Conservation (phyloP, 352 stramenopile genomes). For the Globisporangium recalcitrans region DNA sequence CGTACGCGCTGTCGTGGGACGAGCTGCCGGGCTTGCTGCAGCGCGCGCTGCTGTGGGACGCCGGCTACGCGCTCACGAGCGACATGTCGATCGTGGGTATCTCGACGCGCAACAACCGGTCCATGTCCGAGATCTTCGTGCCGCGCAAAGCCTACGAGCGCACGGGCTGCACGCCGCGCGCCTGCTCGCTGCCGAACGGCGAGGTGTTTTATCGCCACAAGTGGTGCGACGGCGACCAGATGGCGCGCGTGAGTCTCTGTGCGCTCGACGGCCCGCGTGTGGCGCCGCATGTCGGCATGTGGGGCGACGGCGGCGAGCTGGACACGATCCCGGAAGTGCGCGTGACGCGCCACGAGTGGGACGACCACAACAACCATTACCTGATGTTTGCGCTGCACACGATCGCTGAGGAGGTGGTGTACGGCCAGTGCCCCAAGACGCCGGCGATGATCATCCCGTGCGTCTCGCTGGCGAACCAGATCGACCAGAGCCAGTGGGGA, state of each 20-base stretch:
- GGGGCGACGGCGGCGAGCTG: conserved; percentile 49
- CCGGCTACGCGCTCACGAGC: conserved; percentile 46
- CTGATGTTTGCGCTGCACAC: conserved; percentile 61
- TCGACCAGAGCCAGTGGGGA: conserved; percentile 38
- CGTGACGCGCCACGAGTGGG: conserved; percentile 50
- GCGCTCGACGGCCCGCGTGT: conserved; percentile 36
- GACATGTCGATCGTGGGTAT: conserved; percentile 31
- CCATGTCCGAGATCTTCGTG: conserved; percentile 66
- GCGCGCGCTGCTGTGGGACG: conserved; percentile 66
- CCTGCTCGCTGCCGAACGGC: conserved; percentile 22
- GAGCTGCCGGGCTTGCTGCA: conserved; percentile 55
- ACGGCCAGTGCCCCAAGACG: conserved; percentile 40
- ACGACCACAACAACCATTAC: conserved; percentile 21
- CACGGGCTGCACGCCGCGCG: conserved; percentile 32
- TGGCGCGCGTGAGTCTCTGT: conserved; percentile 44
- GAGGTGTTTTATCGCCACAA: conserved; percentile 35
- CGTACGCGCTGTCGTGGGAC: conserved; percentile 35
- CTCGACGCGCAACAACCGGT: conserved; percentile 57
- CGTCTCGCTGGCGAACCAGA: conserved; percentile 26
- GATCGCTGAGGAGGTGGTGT: conserved; percentile 33
- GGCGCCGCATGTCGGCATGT: conserved; percentile 39
- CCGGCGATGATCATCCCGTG: conserved; percentile 61
- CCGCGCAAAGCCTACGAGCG: conserved; percentile 49
- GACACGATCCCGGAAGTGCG: conserved; percentile 45
- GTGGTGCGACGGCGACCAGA: conserved; percentile 37